Evolutionary conservation across 2,329 filamentous ascomycete genomes (phyloP).

Genomic region (Rasamsonia emersonii): DNA sequence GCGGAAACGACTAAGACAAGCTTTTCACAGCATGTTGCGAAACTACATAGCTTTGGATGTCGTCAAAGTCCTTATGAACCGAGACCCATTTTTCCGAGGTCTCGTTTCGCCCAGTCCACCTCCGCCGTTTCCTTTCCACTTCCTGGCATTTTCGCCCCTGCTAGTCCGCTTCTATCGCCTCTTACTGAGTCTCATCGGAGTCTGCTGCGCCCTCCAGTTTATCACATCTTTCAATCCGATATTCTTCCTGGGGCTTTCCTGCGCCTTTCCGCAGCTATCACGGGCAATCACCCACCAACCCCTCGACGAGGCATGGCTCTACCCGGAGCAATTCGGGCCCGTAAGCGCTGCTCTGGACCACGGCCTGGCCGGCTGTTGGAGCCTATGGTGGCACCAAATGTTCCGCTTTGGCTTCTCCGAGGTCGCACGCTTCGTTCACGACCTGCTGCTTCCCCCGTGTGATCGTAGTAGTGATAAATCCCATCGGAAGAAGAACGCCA

Average conservation of each 20-base stretch:
- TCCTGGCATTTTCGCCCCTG: conserved; percentile 31
- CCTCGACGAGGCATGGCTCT: conserved; percentile 53
- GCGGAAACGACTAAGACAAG: conserved; percentile 40
- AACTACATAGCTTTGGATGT: conserved; percentile 63
- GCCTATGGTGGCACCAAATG: conserved; percentile 81
- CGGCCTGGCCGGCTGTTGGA: conserved; percentile 76
- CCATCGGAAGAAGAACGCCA: conserved; percentile 5
- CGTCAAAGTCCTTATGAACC: conserved; percentile 58
- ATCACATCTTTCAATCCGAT: conserved; percentile 55
- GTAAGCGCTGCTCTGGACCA: conserved; percentile 43
- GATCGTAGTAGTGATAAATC: conserved; percentile 3
- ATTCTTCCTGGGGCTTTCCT: conserved; percentile 46
- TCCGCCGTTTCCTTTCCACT: conserved; percentile 38
- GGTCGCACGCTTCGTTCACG: conserved; percentile 28
- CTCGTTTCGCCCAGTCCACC: conserved; percentile 42
- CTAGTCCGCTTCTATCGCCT: conserved; percentile 50
- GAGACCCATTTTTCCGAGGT: conserved; percentile 69
- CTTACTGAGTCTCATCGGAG: conserved; percentile 44
- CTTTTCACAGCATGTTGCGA: conserved; percentile 40
- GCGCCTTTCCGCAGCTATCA: conserved; percentile 43
- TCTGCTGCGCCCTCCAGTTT: conserved; percentile 54
- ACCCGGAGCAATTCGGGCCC: conserved; percentile 49
- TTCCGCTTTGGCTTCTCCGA: conserved; percentile 56
- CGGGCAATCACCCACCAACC: conserved; percentile 53
- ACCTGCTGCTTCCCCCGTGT: conserved; percentile 3